Base-by-base conservation (phyloP, 2,329 filamentous ascomycete genomes). In the Diplodia intermedia region DNA sequence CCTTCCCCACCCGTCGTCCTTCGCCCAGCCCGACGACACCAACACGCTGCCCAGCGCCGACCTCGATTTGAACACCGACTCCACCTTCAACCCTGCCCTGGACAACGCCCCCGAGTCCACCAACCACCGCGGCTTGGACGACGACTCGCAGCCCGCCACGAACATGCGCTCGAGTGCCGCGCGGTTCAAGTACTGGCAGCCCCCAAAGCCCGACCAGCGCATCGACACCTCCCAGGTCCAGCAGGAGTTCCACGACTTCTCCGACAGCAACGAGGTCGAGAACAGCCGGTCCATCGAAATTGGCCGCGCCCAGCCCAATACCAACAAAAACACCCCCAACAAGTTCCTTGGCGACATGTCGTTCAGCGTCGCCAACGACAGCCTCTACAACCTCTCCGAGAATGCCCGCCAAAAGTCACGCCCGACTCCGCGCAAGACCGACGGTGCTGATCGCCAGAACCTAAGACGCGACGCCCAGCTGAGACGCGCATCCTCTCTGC, bases 281-380 rank as follows among this genome's bases (percentile, higher is more conserved):
- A 81, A 83, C 61, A 82, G 80, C 63, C 79, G 84, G 69, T 88
- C 86, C 2, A 81, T 89, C 67, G 87, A 90, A 73, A 75, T 87
- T 38, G 86, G 85, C 55, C 82, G 88, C 66, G 87, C 84, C 38
- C 75, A 79, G 26, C 80, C 80, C 69, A 75, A 78, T 49, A 79
- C 76, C 71, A 75, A 76, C 62, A 75, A 75, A 50, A 75, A 72
- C 69, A 79, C 75, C 26, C 80, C 74, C 43, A 75, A 69, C 71
- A 81, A 81, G 76, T 70, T 70, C 70, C 18, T 79, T 71, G 68
- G 72, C 75, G 74, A 86, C 69, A 82, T 86, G 71, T 86, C 85
- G 33, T 82, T 87, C 73, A 82, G 79, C 71, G 76, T 84, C 56
- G 82, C 83, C 47, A 81, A 84, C 72, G 78, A 83, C 72, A 82